These are phyloP conservation scores for Rostrohypoxylon terebratum DNA, from an alignment of 495 filamentous ascomycete species.

Conservation along the genomic window DNA sequence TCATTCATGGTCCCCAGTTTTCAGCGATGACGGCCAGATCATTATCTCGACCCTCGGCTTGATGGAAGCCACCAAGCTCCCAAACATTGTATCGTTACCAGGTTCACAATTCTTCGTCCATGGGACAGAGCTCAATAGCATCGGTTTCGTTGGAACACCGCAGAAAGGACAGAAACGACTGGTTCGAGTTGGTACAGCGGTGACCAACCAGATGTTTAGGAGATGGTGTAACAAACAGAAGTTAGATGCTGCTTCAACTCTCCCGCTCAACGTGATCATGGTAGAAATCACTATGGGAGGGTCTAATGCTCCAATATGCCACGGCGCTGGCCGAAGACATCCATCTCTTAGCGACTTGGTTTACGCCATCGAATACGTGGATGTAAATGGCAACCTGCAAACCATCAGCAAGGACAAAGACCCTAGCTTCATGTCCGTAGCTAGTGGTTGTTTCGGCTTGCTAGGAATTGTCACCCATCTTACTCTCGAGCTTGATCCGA, in stretches of 20 bases:
- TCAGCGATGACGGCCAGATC: slow-evolving; percentile 59
- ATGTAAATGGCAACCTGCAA: slow-evolving; percentile 61
- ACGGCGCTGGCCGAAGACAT: slow-evolving; percentile 60
- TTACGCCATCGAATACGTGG: slow-evolving; percentile 63
- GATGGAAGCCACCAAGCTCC: slow-evolving; percentile 53
- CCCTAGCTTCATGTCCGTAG: slow-evolving; percentile 54
- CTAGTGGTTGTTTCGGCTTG: slow-evolving; percentile 64
- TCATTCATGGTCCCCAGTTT: slow-evolving; percentile 62
- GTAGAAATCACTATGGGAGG: slow-evolving; percentile 67
- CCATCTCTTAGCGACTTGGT: slow-evolving; percentile 63
- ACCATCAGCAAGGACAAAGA: slow-evolving; percentile 55
- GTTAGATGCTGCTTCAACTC: slow-evolving; percentile 48
- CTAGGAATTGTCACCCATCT: slow-evolving; percentile 66
- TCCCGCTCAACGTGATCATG: slow-evolving; percentile 63
- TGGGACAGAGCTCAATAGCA: slow-evolving; percentile 55
- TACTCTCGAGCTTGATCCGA: slow-evolving; percentile 63
- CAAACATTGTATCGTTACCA: slow-evolving; percentile 53
- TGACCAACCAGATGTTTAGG: slow-evolving; percentile 64
- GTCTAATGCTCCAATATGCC: slow-evolving; percentile 65
- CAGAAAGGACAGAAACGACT: slow-evolving; percentile 48
- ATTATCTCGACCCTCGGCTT: slow-evolving; percentile 64
- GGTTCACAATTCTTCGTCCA: slow-evolving; percentile 42
- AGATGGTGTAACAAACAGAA: slow-evolving; percentile 60
- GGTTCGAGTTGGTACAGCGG: slow-evolving; percentile 58
- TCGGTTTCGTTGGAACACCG: slow-evolving; percentile 42